Conservation (phyloP, 768 basidiomycete species). For the Tricholoma saponaceum region DNA sequence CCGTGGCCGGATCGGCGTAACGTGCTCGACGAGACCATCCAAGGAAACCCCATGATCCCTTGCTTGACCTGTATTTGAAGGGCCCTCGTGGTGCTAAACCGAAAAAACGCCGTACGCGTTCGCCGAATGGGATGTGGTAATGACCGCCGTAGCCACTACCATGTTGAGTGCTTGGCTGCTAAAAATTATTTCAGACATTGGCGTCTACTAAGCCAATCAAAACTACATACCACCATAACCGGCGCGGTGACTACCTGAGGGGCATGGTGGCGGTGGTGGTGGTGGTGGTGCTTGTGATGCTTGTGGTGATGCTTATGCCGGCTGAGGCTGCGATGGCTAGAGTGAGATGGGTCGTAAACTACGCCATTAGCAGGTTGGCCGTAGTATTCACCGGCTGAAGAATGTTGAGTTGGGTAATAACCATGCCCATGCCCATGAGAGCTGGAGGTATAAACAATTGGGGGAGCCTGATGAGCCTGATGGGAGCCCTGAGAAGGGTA, state of each 20-base stretch:
- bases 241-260: slow-evolving; percentile 20
- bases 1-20: slow-evolving; percentile 45
- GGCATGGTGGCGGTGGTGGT: slow-evolving; percentile 21
- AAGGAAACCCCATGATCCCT: slow-evolving; percentile 52
- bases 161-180: slow-evolving; percentile 26
- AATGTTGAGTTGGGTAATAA: slow-evolving; percentile 13
- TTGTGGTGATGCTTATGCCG: slow-evolving; percentile 20
- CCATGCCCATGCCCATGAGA: slow-evolving; percentile 11
- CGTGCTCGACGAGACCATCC: slow-evolving; percentile 45
- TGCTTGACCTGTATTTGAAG: slow-evolving; percentile 39
- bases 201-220: not conserved
- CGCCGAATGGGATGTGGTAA: slow-evolving; percentile 33
- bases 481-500: slow-evolving; percentile 35
- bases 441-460: slow-evolving; percentile 29
- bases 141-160: slow-evolving; percentile 7
- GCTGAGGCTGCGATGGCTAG: slow-evolving; percentile 17
- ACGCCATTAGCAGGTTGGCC: slow-evolving; percentile 10
- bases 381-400: slow-evolving; percentile 8
- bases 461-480: slow-evolving; percentile 18
- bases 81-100: slow-evolving; percentile 39
- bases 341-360: slow-evolving; percentile 12
- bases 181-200: slow-evolving; percentile 1
- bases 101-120: slow-evolving; percentile 51
- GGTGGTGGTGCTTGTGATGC: too few relatives aligned
- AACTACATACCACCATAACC: slow-evolving; percentile 23